Conservation (phyloP, 371 early-diverging fungal species). For the Apophysomyces elegans region DNA sequence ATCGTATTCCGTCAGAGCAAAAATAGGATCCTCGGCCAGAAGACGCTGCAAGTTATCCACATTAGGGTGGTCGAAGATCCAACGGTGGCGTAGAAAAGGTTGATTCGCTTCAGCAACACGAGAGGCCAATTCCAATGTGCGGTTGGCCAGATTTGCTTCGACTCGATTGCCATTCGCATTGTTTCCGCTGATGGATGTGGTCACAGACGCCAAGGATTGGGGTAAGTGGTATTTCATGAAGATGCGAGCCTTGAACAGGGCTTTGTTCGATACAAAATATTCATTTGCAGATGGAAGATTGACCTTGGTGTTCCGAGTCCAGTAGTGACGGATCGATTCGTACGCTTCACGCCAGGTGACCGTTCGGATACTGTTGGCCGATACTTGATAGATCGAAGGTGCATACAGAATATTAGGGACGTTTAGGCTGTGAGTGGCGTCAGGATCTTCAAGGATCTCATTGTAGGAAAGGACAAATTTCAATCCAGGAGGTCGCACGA, state of each 20-base stretch:
- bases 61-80: constrained; percentile 45
- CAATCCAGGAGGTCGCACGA: constrained; percentile 36
- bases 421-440: constrained; percentile 23
- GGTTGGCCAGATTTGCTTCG: constrained; percentile 25
- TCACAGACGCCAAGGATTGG: constrained; percentile 37
- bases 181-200: constrained; percentile 25
- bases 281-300: constrained; percentile 36
- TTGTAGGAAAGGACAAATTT: constrained; percentile 50
- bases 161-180: constrained; percentile 13
- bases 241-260: constrained; percentile 41
- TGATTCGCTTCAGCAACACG: constrained; percentile 41
- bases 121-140: constrained; percentile 41
- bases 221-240: constrained; percentile 48
- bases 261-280: constrained; percentile 43
- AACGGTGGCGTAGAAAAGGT: constrained; percentile 42
- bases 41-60: constrained; percentile 26
- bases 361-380: constrained; percentile 30
- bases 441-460: constrained; percentile 34
- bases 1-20: constrained; percentile 22
- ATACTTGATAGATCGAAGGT: constrained; percentile 48
- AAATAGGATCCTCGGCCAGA: constrained; percentile 28
- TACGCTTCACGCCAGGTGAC: constrained; percentile 41
- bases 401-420: constrained; percentile 39
- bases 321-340: constrained; percentile 41
- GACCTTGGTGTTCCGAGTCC: constrained; percentile 45